Evolutionary conservation across 1,284 basidiomycete species (phyloP).

Genomic region (Ganoderma lucidum): DNA sequence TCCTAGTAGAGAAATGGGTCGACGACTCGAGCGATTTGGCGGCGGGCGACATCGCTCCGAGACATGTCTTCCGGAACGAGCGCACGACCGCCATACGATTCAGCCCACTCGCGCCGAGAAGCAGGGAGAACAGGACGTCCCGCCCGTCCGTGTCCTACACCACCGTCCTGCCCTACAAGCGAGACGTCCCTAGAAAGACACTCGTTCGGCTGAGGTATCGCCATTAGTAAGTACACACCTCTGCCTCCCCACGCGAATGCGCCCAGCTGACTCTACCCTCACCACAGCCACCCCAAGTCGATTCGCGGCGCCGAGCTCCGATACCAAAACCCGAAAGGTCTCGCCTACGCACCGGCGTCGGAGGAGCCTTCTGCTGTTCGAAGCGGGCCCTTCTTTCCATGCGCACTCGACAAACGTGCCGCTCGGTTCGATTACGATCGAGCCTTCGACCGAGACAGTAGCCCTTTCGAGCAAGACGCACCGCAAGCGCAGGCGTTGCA

Average conservation of each 20-base stretch:
- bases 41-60: not conserved
- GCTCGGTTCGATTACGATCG: too few relatives aligned
- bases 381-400: too few relatives aligned
- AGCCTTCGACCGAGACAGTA: too few relatives aligned
- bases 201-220: not conserved
- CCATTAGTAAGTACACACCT: not conserved
- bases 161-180: not conserved
- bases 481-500: too few relatives aligned
- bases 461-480: too few relatives aligned
- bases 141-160: not conserved
- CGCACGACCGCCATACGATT: not conserved
- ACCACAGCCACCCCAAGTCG: not conserved
- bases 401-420: too few relatives aligned
- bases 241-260: not conserved
- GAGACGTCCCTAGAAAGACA: not conserved
- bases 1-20: not conserved
- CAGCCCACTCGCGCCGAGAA: not conserved
- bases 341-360: too few relatives aligned
- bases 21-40: not conserved
- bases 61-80: not conserved
- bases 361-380: too few relatives aligned
- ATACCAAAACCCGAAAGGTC: too few relatives aligned
- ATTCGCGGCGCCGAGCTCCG: not conserved
- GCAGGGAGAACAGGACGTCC: not conserved
- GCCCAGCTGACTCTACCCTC: not conserved